Evolutionary conservation across 2,329 filamentous ascomycete species (phyloP).

Genomic region (Aspergillus ustus): DNA sequence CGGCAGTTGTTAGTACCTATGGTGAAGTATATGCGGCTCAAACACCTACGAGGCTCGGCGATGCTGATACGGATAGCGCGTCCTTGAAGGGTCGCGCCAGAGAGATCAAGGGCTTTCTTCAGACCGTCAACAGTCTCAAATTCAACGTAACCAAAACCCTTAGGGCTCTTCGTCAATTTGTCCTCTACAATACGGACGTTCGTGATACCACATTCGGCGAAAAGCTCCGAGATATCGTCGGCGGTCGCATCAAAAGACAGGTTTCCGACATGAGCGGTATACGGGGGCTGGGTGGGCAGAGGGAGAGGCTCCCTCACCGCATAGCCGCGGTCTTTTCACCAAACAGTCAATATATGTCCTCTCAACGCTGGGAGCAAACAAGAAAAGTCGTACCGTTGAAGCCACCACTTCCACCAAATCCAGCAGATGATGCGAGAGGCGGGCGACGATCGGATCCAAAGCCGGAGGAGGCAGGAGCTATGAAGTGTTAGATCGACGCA

Average conservation of each 20-base stretch:
- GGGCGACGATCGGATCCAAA: constrained; percentile 57
- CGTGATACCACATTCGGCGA: constrained; percentile 80
- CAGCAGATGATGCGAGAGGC: constrained; percentile 45
- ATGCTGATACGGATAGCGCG: constrained; percentile 92
- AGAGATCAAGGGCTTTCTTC: constrained; percentile 85
- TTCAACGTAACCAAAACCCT: constrained; percentile 98
- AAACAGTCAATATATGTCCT: constrained; percentile 14
- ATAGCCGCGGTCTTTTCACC: constrained; percentile 44
- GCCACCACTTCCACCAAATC: constrained; percentile 38
- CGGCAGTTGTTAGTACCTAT: constrained; percentile 39
- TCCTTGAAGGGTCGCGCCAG: constrained; percentile 81
- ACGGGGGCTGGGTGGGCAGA: constrained; percentile 89
- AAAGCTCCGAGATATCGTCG: constrained; percentile 83
- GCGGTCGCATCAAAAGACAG: constrained; percentile 91
- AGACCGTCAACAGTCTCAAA: constrained; percentile 86
- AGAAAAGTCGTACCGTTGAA: constrained; percentile 37
- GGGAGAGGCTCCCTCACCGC: constrained; percentile 70
- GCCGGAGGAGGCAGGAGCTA: constrained; percentile 48
- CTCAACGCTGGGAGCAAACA: constrained; percentile 9
- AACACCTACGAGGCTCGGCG: constrained; percentile 85
- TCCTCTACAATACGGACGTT: constrained; percentile 97
- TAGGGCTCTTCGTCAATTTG: constrained; percentile 88
- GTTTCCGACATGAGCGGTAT: constrained; percentile 94
- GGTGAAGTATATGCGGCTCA: neutral
- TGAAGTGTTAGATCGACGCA: constrained; percentile 26